phyloP scores from a whole-genome alignment of 768 basidiomycete species.

The Amyloporia xantha region DNA sequence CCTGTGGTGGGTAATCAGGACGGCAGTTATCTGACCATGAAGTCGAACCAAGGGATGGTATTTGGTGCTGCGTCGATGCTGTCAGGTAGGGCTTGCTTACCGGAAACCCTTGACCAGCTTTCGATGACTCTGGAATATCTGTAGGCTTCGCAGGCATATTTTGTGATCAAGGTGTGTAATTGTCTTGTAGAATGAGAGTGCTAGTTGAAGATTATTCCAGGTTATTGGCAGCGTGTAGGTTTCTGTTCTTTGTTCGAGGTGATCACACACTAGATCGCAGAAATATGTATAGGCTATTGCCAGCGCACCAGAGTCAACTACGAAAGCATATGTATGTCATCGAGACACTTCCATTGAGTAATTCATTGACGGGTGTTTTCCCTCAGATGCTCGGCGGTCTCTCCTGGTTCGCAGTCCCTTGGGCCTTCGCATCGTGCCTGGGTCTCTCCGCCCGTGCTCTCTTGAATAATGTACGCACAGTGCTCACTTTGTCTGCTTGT shows the following conservation, averaged over 20 bases:
- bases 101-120: constrained; percentile 20
- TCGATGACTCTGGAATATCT: constrained; percentile 21
- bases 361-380: neutral
- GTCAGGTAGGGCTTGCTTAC: constrained; percentile 9
- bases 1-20: constrained; percentile 44
- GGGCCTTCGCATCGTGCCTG: constrained; percentile 36
- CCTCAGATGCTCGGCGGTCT: constrained; percentile 49
- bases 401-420: constrained; percentile 45
- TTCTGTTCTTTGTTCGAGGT: too few relatives aligned
- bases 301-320: constrained; percentile 42
- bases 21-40: constrained; percentile 53
- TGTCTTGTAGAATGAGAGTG: neutral
- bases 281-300: constrained; percentile 44
- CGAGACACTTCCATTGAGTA: neutral
- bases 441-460: constrained; percentile 32
- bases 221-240: constrained; percentile 47
- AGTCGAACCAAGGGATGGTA: constrained; percentile 31
- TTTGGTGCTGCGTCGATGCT: constrained; percentile 23
- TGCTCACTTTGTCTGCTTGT: constrained; percentile 23
- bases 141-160: constrained; percentile 42
- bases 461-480: constrained; percentile 25
- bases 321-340: constrained; percentile 45
- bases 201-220: too few relatives aligned
- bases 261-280: too few relatives aligned
- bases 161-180: constrained; percentile 39